Evolutionary conservation across 2,329 filamentous ascomycete genomes (phyloP), one percentile per base, ranked within the genome.

Genomic region (Aspergillus versicolor): DNA sequence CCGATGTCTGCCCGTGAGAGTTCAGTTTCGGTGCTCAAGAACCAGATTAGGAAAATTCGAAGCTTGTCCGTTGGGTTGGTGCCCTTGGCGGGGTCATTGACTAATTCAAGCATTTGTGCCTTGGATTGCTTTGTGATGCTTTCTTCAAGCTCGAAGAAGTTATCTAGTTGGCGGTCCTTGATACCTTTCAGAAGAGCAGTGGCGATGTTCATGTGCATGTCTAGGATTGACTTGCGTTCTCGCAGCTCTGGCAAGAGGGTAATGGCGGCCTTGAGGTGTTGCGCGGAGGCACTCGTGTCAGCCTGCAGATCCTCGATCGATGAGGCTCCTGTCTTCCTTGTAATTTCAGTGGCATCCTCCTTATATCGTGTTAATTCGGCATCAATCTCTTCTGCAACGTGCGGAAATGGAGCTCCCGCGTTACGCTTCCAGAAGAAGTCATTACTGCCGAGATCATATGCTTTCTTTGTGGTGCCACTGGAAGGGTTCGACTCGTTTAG

Each of bases 171-270:
- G 15, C 94, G 87, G 65, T 96, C 91, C 72, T 97, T 97, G 74
- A 97, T 96, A 1, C 92, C 92, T 66, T 87, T 85, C 56, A 88
- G 75, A 9, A 89, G 72, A 1, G 91, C 90, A 1, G 92, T 93
- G 3, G 95, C 82, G 58, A 97, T 96, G 71, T 96, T 97, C 94
- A 99, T 99, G 73, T 99, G 94, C 90, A 97, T 97, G 71, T 97
- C 94, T 5, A 99, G 83, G 19, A 88, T 84, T n/a, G 88, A 87
- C 73, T 99, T 99, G 58, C 94, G 87, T 74, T 97, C 94, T 61
- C 92, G 84, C 63, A 99, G 81, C 73, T 97, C 93, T 0, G 94
- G 95, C 13, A 99, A 81, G 21, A 96, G 79, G 0, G 93, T 96
- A 66, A 99, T 96, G 12, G 93, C 95, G 3, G 92, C 91, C 76